Percentiles rank a stretch among this genome's conserved stretches.
phyloP scores from a whole-genome alignment of 371 early-diverging fungal genomes.

The Mucor lusitanicus region DNA sequence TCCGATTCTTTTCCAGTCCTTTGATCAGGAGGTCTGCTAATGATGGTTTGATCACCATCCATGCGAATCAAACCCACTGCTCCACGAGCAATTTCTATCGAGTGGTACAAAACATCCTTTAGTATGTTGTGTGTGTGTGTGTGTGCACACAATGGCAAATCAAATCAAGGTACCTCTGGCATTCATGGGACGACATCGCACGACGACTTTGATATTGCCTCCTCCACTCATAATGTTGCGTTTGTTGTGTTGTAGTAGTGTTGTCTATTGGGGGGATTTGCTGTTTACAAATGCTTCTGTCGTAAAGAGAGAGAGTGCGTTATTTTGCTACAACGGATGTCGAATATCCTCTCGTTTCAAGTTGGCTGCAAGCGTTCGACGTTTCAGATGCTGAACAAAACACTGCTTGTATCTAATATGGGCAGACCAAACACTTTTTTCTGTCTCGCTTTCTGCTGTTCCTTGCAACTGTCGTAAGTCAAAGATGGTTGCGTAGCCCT shows the following conservation, averaged over 20 bases:
- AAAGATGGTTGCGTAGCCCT: not conserved
- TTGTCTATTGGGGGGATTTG: not conserved
- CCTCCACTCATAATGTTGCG: constrained; percentile 12
- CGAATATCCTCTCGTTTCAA: not conserved
- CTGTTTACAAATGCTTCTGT: not conserved
- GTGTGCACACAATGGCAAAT: not conserved
- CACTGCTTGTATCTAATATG: not conserved
- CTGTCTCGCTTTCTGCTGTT: not conserved
- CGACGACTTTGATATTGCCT: constrained; percentile 76
- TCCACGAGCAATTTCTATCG: constrained; percentile 62
- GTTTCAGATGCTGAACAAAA: constrained; percentile 1
- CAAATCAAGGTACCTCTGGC: constrained; percentile 50
- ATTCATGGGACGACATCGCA: constrained; percentile 80
- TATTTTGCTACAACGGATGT: not conserved
- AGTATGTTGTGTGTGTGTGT: not conserved
- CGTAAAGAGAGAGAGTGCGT: not conserved
- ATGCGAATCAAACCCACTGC: constrained; percentile 66
- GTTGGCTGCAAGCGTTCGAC: not conserved
- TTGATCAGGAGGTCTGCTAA: constrained; percentile 54
- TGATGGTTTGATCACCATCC: constrained; percentile 73
- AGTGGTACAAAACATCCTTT: not conserved
- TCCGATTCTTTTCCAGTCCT: constrained; percentile 43
- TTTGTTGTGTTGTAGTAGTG: not conserved
- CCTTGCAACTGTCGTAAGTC: not conserved
- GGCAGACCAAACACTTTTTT: not conserved